Conservation (phyloP, 257 asterid species). For the Rhazya stricta region DNA sequence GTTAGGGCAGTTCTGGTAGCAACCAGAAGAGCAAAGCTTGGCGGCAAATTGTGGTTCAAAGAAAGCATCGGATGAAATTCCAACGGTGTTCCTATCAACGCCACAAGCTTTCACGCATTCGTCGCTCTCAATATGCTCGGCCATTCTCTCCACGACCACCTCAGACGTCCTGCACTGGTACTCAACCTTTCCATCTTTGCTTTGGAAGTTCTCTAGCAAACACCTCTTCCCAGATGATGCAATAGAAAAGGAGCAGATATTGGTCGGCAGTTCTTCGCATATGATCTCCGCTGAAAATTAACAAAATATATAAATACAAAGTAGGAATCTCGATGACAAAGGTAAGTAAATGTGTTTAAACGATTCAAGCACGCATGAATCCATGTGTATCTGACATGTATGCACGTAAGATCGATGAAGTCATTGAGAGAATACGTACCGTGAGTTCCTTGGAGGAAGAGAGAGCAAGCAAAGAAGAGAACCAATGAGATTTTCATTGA, state of each 20-base stretch:
- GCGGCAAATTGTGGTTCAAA: constrained; percentile 45
- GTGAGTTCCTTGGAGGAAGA: constrained; percentile 29
- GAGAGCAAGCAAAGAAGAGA: constrained; percentile 34
- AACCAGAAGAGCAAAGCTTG: constrained; percentile 59
- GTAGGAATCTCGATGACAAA: too few relatives aligned
- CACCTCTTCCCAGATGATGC: constrained; percentile 90
- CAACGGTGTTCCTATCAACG: constrained; percentile 53
- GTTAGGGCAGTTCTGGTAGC: constrained; percentile 78
- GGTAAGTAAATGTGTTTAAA: neutral
- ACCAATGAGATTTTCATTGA: constrained; percentile 39
- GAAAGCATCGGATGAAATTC: constrained; percentile 71
- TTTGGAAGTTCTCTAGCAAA: constrained; percentile 52
- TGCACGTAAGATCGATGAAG: too few relatives aligned
- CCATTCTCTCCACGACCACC: constrained; percentile 55
- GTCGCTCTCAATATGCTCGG: constrained; percentile 66
- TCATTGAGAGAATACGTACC: constrained; percentile 13
- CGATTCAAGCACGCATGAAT: neutral
- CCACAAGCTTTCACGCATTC: constrained; percentile 67
- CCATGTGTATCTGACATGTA: too few relatives aligned
- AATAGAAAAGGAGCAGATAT: constrained; percentile 57
- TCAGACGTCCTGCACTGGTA: constrained; percentile 74
- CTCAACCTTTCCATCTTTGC: constrained; percentile 29
- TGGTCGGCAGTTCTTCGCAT: constrained; percentile 59
- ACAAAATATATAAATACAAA: neutral
- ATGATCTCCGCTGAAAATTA: constrained; percentile 54